These are phyloP conservation scores for Glycyrrhiza uralensis DNA, from an alignment of 306 rosid genomes.

Conservation along the genomic window DNA sequence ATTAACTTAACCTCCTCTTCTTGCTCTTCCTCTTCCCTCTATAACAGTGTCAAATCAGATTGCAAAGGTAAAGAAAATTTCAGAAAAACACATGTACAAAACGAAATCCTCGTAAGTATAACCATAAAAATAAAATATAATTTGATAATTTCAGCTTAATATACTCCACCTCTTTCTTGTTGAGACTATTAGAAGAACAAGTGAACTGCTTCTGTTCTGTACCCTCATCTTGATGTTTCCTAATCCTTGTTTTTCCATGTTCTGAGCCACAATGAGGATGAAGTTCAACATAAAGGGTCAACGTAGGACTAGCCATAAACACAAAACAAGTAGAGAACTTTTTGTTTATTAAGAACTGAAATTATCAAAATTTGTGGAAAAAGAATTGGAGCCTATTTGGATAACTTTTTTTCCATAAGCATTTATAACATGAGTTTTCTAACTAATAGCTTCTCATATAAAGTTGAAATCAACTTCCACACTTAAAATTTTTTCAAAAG, in stretches of 20 bases:
- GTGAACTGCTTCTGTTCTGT: slow-evolving; percentile 41
- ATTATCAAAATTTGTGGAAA: not conserved
- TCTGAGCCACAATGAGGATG: slow-evolving; percentile 35
- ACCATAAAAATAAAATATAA: not conserved
- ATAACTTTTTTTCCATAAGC: too few species aligned
- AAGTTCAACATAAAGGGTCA: slow-evolving; percentile 13
- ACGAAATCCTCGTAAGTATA: not conserved
- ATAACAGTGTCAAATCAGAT: slow-evolving; percentile 28
- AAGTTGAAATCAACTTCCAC: too few species aligned
- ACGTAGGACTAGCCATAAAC: not conserved
- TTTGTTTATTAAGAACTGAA: not conserved
- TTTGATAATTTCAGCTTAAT: not conserved
- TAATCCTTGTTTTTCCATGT: slow-evolving; percentile 41
- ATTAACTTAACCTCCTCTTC: slow-evolving; percentile 72
- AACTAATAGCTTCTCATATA: too few species aligned
- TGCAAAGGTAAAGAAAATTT: slow-evolving; percentile 1
- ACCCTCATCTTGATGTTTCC: slow-evolving; percentile 31
- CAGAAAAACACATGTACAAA: not conserved
- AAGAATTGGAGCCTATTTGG: too few species aligned
- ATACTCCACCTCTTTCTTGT: slow-evolving; percentile 49
- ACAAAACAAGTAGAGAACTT: not conserved
- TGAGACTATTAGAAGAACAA: slow-evolving; percentile 48
- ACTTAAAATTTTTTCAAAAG: too few species aligned
- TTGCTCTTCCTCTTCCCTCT: slow-evolving; percentile 70
- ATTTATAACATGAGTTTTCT: too few species aligned